Base-by-base conservation (phyloP, 257 asterid genomes). In the Ilex asprella region DNA sequence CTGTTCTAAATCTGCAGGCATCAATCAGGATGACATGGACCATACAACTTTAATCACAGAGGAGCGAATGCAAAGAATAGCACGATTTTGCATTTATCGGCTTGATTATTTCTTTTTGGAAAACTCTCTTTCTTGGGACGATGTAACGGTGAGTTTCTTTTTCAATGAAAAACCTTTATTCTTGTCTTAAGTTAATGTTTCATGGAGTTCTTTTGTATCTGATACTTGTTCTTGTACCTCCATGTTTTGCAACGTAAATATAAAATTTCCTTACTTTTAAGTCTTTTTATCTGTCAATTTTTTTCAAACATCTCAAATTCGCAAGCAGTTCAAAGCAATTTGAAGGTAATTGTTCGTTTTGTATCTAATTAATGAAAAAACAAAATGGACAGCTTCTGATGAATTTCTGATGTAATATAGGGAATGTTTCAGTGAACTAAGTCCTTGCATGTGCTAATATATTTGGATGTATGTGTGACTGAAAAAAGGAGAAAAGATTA, bases 1-100 rank as follows among this genome's bases (percentile, higher is more conserved):
- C 56, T 71, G 76, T 66, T 71, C 75, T 49, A 59, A 56, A 54
- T n/a, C 67, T 46, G 51, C 68, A 29, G 66, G 58, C 49, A 50
- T 65, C 53, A 64, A 66, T 60, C 31, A 5, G 43, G 59, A 69
- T 67, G 74, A 69, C 56, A 61, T 66, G 16, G 70, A 70, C 58
- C 51, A 71, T 61, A 68, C 73, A 62, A 63, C 65, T 63, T 35
- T 55, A 2, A 6, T 21, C 66, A 47, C 65, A 27, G 79, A 77
- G 56, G 84, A 76, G 53, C 86, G 79, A 65, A 55, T 76, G 49
- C 65, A 30, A 59, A 65, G 73, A 71, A 66, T 79, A 15, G 94
- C 91, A 16, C 76, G 82, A 66, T 89, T 92, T 78, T 85, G 88
- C 79, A 76, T 85, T 71, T 78, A 76, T 73, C 81, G 75, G 52